A percentile compares a stretch with the other conserved stretches of the same genome.
phyloP scores from a whole-genome alignment of 192 early-diverging fungal genomes.

The Tieghemiomyces parasiticus region DNA sequence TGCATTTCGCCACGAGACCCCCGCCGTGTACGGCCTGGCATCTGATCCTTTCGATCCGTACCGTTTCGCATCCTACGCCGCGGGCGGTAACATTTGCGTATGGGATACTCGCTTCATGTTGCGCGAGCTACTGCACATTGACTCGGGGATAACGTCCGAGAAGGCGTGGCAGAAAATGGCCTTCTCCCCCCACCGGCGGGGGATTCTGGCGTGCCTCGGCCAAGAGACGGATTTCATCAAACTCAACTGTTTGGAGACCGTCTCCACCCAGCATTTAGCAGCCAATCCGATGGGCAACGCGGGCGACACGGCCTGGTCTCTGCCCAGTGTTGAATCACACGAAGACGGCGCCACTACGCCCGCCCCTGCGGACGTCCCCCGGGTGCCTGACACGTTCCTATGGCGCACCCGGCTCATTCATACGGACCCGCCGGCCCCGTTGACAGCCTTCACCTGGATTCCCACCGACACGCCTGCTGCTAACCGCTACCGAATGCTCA shows the following conservation, averaged over 20 bases:
- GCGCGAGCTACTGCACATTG: not conserved
- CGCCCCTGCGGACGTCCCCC: too few relatives aligned
- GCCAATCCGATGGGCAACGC: not conserved
- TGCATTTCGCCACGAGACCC: not conserved
- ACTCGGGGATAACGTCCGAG: not conserved
- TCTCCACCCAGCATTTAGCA: not conserved
- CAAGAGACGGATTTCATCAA: not conserved
- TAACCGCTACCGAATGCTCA: slow-evolving; percentile 1
- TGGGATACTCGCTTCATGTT: slow-evolving; percentile 44
- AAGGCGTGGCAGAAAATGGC: not conserved
- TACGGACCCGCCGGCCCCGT: not conserved
- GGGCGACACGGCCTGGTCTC: too few relatives aligned
- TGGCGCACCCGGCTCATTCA: slow-evolving; percentile 4
- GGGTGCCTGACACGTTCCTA: not conserved
- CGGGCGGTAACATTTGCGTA: slow-evolving; percentile 44
- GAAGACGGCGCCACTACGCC: not conserved
- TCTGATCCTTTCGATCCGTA: slow-evolving; percentile 52
- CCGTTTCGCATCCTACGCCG: slow-evolving; percentile 55
- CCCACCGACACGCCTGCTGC: not conserved
- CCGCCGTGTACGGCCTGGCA: slow-evolving; percentile 43
- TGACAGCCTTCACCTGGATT: not conserved
- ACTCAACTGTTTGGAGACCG: not conserved
- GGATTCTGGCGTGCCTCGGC: not conserved
- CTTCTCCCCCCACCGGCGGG: slow-evolving; percentile 7
- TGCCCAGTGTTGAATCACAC: not conserved